Evolutionary conservation across 2,329 filamentous ascomycete species (phyloP).

Genomic region (Botryotinia calthae): DNA sequence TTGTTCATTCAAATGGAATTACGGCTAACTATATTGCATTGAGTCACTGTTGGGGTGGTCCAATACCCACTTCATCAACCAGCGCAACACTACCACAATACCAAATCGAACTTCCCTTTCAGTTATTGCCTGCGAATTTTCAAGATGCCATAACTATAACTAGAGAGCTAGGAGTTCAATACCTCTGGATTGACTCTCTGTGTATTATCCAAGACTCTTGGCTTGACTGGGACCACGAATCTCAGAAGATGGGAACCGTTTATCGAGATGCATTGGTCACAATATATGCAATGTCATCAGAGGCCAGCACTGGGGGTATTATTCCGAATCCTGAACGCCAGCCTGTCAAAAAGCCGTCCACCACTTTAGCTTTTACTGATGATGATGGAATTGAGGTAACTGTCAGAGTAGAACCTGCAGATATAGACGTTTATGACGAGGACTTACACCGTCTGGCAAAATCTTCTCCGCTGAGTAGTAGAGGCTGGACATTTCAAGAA

Average conservation of each 20-base stretch:
- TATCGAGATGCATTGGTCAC: neutral
- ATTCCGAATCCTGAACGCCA: neutral
- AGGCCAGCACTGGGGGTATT: neutral
- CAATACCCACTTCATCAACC: neutral
- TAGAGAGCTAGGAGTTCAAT: neutral
- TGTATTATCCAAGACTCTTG: neutral
- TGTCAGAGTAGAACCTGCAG: neutral
- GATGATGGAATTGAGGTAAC: neutral
- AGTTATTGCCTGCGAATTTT: neutral
- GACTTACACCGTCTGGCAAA: neutral
- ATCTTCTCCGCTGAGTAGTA: neutral
- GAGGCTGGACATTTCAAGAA: neutral
- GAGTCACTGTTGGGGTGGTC: neutral
- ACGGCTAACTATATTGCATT: neutral
- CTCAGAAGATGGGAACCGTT: neutral
- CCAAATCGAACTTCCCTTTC: neutral
- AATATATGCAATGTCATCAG: neutral
- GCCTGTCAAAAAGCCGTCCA: neutral
- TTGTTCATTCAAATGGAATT: neutral
- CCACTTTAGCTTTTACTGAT: neutral
- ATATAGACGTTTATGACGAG: neutral
- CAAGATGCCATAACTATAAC: neutral
- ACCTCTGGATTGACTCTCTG: neutral
- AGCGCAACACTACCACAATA: neutral
- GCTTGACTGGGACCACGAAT: neutral